phyloP scores from a whole-genome alignment of 192 early-diverging fungal species.

The Radiomyces spectabilis region DNA sequence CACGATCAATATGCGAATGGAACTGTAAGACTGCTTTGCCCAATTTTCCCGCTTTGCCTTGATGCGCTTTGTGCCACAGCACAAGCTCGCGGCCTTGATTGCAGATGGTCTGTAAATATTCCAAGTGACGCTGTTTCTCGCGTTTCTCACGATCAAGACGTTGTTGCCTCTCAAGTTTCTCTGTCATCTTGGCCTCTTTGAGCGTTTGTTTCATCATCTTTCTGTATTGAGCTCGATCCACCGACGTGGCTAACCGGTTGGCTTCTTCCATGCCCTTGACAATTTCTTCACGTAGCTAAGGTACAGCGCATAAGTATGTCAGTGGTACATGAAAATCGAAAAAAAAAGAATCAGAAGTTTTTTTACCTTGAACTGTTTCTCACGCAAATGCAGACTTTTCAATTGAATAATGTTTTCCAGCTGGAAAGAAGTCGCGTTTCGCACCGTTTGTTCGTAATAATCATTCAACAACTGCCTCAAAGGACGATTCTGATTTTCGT shows the following conservation, averaged over 20 bases:
- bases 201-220: conserved; percentile 75
- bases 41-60: conserved; percentile 60
- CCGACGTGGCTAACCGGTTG: conserved; percentile 70
- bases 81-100: conserved; percentile 68
- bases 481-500: conserved; percentile 27
- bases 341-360: not conserved
- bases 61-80: conserved; percentile 64
- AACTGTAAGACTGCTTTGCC: conserved; percentile 69
- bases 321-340: not conserved
- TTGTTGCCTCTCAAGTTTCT: conserved; percentile 84
- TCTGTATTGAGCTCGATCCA: conserved; percentile 70
- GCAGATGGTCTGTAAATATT: conserved; percentile 70
- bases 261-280: conserved; percentile 60
- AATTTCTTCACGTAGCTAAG: conserved; percentile 64
- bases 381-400: conserved; percentile 70
- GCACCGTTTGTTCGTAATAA: conserved; percentile 28
- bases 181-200: conserved; percentile 79
- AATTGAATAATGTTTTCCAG: conserved; percentile 77
- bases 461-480: conserved; percentile 28
- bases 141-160: conserved; percentile 81
- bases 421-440: conserved; percentile 43
- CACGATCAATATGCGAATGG: conserved; percentile 79
- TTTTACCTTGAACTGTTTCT: conserved; percentile 64
- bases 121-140: conserved; percentile 76
- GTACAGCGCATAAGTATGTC: not conserved